A percentile compares a stretch with the other conserved stretches of the same genome.
Evolutionary conservation across 371 early-diverging fungal species (phyloP).

Genomic region (Apophysomyces variabilis): DNA sequence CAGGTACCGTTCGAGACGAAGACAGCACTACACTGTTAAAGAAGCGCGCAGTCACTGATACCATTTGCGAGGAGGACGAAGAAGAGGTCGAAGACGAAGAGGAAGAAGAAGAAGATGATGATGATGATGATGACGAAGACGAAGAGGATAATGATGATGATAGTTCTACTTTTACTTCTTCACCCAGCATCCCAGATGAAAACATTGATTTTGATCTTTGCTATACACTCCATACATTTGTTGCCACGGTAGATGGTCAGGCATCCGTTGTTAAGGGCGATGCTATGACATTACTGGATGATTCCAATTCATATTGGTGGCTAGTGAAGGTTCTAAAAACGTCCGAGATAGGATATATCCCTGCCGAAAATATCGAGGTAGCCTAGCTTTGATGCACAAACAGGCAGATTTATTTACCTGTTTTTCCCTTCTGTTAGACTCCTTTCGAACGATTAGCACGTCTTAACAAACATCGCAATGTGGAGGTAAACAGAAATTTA

Average conservation of each 20-base stretch:
- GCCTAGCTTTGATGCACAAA: conserved; percentile 6
- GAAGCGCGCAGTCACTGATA: conserved; percentile 22
- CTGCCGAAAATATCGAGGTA: conserved; percentile 95
- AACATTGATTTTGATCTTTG: conserved; percentile 79
- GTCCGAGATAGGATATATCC: conserved; percentile 93
- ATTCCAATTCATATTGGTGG: conserved; percentile 97
- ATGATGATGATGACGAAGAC: conserved; percentile 46
- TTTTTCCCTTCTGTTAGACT: conserved; percentile 58
- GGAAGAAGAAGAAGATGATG: conserved; percentile 45
- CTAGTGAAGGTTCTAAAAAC: conserved; percentile 87
- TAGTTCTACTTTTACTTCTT: conserved; percentile 48
- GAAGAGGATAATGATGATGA: conserved; percentile 55
- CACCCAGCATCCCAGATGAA: conserved; percentile 69
- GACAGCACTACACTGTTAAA: conserved; percentile 10
- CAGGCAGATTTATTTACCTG: conserved; percentile 11
- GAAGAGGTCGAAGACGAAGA: conserved; percentile 38
- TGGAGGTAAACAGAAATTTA: conserved; percentile 43
- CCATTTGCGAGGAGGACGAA: conserved; percentile 35
- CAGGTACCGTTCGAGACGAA: conserved; percentile 21
- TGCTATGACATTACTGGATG: conserved; percentile 88
- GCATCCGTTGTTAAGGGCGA: conserved; percentile 92
- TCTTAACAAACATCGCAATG: conserved; percentile 86
- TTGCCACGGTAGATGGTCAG: conserved; percentile 93
- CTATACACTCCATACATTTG: conserved; percentile 93
- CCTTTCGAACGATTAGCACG: conserved; percentile 90